phyloP scores from a whole-genome alignment of 2,329 filamentous ascomycete genomes.

The Fusarium bactridioides region DNA sequence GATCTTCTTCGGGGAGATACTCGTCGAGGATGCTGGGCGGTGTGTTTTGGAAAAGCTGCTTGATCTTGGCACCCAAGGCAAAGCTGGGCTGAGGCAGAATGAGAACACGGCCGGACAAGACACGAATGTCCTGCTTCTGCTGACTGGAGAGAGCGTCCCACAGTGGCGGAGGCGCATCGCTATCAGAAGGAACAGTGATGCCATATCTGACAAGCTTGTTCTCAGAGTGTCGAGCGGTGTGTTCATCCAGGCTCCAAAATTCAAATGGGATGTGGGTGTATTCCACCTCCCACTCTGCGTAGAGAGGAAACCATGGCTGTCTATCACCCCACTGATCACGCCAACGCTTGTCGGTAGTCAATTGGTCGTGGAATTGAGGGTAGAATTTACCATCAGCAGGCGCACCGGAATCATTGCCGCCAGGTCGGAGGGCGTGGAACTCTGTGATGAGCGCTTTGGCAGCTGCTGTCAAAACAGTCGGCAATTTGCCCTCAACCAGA shows the following conservation, averaged over 20 bases:
- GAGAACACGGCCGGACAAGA: conserved; percentile 48
- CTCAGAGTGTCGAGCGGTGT: conserved; percentile 17
- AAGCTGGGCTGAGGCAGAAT: conserved; percentile 52
- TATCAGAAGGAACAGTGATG: background rate
- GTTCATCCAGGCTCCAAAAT: conserved; percentile 44
- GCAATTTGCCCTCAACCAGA: background rate
- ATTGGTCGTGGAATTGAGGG: background rate
- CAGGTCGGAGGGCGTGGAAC: background rate
- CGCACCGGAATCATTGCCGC: accelerated
- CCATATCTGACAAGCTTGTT: background rate
- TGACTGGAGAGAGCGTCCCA: background rate
- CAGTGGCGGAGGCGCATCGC: background rate
- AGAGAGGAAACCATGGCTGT: conserved; percentile 53
- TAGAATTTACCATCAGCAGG: background rate
- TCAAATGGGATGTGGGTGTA: conserved; percentile 51
- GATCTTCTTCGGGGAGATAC: conserved; percentile 16
- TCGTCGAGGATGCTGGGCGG: conserved; percentile 30
- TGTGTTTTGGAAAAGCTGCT: conserved; percentile 45
- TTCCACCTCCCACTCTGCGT: conserved; percentile 53
- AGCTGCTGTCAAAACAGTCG: background rate
- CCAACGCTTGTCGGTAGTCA: background rate
- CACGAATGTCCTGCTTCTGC: conserved; percentile 31
- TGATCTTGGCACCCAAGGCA: conserved; percentile 43
- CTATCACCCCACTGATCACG: conserved; percentile 12
- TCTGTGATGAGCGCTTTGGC: background rate